A percentile compares a stretch with the other conserved stretches of the same genome.
phyloP scores from a whole-genome alignment of 2,329 filamentous ascomycete genomes.

The Lasiodiplodia theobromae region DNA sequence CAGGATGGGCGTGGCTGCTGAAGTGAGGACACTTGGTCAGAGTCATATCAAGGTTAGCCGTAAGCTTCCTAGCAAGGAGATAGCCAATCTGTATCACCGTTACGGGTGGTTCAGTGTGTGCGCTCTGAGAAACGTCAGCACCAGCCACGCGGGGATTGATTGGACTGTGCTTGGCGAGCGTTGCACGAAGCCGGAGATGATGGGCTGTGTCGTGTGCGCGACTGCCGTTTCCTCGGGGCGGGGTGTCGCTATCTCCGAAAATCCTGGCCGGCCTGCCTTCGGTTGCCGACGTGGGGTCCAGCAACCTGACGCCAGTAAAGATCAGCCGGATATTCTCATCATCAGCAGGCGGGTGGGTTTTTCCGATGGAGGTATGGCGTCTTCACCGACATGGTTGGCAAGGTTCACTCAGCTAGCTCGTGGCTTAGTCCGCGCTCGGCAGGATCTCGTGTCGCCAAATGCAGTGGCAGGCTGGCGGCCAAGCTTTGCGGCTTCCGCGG shows the following conservation, averaged over 20 bases:
- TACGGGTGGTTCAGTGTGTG: neutral
- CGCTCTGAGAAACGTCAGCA: slow-evolving; percentile 14
- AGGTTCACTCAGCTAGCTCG: neutral
- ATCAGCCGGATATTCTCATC: neutral
- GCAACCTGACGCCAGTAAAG: too few species aligned
- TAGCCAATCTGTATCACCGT: neutral
- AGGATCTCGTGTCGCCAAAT: slow-evolving; percentile 1
- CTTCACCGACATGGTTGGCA: neutral
- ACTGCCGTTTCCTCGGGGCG: too few species aligned
- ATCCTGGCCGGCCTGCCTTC: neutral
- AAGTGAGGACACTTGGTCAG: slow-evolving; percentile 3
- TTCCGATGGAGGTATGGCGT: neutral
- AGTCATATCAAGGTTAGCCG: slow-evolving; percentile 14
- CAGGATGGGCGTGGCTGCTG: neutral
- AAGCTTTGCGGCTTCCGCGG: slow-evolving; percentile 15
- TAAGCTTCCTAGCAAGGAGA: slow-evolving; percentile 16
- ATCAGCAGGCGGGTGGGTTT: neutral
- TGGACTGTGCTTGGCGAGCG: slow-evolving; percentile 9
- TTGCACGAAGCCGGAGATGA: slow-evolving; percentile 17
- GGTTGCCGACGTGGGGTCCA: neutral
- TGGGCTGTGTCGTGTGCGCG: slow-evolving; percentile 9
- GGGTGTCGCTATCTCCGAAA: neutral
- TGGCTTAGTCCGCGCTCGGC: neutral
- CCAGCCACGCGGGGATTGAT: slow-evolving; percentile 14
- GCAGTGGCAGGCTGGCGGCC: neutral